Evolutionary conservation across 2,329 filamentous ascomycete genomes (phyloP), one percentile per base, ranked within the genome.

Genomic region (Calonectria hawksworthii): DNA sequence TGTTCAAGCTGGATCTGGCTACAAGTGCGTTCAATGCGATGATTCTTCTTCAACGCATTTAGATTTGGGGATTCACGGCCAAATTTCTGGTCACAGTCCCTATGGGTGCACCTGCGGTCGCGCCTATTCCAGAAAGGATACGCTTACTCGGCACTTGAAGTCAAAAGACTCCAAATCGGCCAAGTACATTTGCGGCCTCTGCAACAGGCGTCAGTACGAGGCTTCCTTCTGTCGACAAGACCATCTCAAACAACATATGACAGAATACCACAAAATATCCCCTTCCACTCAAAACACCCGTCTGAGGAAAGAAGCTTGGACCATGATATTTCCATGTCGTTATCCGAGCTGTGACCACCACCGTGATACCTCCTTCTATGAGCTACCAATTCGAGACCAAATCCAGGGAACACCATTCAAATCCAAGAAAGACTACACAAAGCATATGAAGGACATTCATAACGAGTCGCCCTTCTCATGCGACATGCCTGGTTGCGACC

Each of bases 241-340:
- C 10, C 59, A 66, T 66, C 50, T 72, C 16, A 44, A 28, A 9
- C 69, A 66, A 9, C 69, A 72, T 36, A n/a, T 66, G 30, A 64
- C 26, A 9, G 28, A 54, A 21, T 30, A 54, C 16, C 51, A 54
- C 51, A 32, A 30, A 18, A 32, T 32, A 54, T 21, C 26, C 16
- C 8, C 26, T 21, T 6, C 30, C 2, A 32, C 26, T 54, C 3
- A 1, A 23, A 16, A 18, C 50, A 32, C 6, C n/a, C n/a, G n/a
- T n/a, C n/a, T n/a, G n/a, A n/a, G n/a, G n/a, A n/a, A n/a, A n/a
- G n/a, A n/a, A n/a, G n/a, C n/a, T n/a, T n/a, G n/a, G n/a, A n/a
- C n/a, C 26, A 54, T 21, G 28, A 38, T 68, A 32, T 18, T 52
- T 50, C 28, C 7, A 11, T 70, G 68, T 32, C 4, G 4, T 14